A percentile compares a stretch with the other conserved stretches of the same genome.
These are phyloP conservation scores for Eimeria tenella DNA, from an alignment of 169 alveolate genomes.

Conservation along the genomic window DNA sequence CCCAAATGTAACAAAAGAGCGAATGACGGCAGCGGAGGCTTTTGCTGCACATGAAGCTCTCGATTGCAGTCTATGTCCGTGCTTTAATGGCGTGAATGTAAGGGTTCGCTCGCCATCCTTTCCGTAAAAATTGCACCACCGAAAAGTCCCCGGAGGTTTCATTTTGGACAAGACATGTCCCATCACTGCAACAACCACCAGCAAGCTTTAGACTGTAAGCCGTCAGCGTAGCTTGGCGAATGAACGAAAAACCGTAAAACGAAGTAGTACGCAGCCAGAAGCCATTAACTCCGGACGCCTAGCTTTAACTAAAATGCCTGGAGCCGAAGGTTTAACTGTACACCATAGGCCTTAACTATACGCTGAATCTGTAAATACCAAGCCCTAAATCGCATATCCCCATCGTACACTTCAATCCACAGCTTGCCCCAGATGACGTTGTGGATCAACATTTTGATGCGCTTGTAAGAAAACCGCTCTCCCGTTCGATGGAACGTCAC, in stretches of 20 bases:
- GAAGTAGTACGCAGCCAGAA: not conserved
- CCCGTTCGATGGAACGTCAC: slow-evolving; percentile 75
- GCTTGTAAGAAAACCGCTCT: slow-evolving; percentile 80
- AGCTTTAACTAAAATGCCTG: not conserved
- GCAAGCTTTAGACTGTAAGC: slow-evolving; percentile 3
- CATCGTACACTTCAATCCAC: slow-evolving; percentile 89
- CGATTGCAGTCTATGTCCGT: not conserved
- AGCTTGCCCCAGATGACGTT: slow-evolving; percentile 92
- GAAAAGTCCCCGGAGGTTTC: slow-evolving; percentile 90
- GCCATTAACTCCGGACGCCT: not conserved
- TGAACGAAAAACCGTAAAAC: not conserved
- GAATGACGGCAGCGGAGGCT: not conserved
- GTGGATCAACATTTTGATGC: slow-evolving; percentile 91
- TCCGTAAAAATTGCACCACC: slow-evolving; percentile 87
- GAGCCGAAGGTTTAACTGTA: not conserved
- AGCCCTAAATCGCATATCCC: slow-evolving; percentile 6
- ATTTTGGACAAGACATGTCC: slow-evolving; percentile 86
- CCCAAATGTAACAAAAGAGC: not conserved
- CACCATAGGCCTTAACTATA: not conserved
- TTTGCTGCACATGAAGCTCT: not conserved
- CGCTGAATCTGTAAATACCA: not conserved
- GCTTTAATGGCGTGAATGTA: not conserved
- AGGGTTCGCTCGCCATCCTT: slow-evolving; percentile 87
- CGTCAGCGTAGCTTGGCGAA: not conserved
- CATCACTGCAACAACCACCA: slow-evolving; percentile 81